Percentiles rank a stretch among this genome's conserved stretches.
Evolutionary conservation across 148 eudicot species (phyloP).

Genomic region (Simmondsia chinensis): DNA sequence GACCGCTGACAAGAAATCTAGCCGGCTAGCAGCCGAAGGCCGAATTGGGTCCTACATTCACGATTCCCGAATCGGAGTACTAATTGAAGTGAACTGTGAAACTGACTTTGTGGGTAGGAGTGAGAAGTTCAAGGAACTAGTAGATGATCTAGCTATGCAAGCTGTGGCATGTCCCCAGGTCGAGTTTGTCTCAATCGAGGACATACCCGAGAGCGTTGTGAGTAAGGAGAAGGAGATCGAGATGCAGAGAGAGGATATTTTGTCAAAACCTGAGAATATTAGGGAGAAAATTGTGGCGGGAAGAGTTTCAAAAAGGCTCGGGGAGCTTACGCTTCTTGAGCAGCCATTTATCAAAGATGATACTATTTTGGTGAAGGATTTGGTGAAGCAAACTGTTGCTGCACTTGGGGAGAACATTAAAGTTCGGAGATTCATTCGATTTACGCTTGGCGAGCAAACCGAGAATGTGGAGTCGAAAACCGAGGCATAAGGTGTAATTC

Average conservation of each 20-base stretch:
- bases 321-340: constrained; percentile 89
- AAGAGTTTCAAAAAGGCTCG: constrained; percentile 81
- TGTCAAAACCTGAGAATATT: constrained; percentile 76
- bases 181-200: constrained; percentile 65
- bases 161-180: constrained; percentile 86
- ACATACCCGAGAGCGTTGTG: constrained; percentile 51
- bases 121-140: constrained; percentile 78
- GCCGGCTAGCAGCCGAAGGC: constrained; percentile 89
- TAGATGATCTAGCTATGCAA: constrained; percentile 98
- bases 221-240: constrained; percentile 71
- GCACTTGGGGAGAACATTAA: constrained; percentile 90
- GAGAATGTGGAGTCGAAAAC: constrained; percentile 20
- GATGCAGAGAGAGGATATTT: constrained; percentile 93
- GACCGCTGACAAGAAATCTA: constrained; percentile 86
- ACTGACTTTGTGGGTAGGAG: constrained; percentile 92
- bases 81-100: constrained; percentile 90
- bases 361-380: constrained; percentile 66
- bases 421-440: constrained; percentile 72
- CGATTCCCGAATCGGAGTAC: constrained; percentile 88
- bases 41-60: constrained; percentile 92
- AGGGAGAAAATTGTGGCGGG: constrained; percentile 88
- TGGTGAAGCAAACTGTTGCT: constrained; percentile 91
- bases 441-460: constrained; percentile 61
- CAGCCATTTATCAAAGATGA: constrained; percentile 84
- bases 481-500: constrained; percentile 21